Evolutionary conservation across 73 alveolate species (phyloP).

Genomic region (Stentor coeruleus): DNA sequence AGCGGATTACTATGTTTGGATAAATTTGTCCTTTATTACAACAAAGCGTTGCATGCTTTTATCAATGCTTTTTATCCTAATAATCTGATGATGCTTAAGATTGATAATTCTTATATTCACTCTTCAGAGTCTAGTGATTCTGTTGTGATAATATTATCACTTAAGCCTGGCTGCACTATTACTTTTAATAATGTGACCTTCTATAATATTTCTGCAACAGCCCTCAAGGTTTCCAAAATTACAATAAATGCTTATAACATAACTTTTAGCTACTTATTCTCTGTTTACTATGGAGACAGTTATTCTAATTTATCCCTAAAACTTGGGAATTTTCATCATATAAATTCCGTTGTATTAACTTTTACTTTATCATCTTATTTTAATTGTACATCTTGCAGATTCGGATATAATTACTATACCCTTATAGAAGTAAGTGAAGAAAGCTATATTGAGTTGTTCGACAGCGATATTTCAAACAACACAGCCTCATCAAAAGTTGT

Average conservation of each 20-base stretch:
- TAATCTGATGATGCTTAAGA: background rate
- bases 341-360: background rate
- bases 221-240: background rate
- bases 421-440: background rate
- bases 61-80: background rate
- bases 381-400: background rate
- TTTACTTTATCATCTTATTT: background rate
- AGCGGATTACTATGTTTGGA: too few relatives aligned
- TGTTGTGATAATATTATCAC: background rate
- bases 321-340: background rate
- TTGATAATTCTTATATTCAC: background rate
- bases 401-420: background rate
- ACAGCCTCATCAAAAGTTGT: background rate
- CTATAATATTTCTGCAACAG: background rate
- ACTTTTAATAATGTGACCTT: background rate
- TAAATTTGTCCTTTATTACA: too few relatives aligned
- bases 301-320: background rate
- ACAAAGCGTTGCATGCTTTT: too few relatives aligned
- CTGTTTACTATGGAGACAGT: background rate
- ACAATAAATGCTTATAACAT: background rate
- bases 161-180: background rate
- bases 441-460: background rate
- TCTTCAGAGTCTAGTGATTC: background rate
- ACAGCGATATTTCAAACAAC: background rate
- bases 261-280: background rate